Conservation (phyloP, 2,329 filamentous ascomycete genomes). For the Colletotrichum melonis region DNA sequence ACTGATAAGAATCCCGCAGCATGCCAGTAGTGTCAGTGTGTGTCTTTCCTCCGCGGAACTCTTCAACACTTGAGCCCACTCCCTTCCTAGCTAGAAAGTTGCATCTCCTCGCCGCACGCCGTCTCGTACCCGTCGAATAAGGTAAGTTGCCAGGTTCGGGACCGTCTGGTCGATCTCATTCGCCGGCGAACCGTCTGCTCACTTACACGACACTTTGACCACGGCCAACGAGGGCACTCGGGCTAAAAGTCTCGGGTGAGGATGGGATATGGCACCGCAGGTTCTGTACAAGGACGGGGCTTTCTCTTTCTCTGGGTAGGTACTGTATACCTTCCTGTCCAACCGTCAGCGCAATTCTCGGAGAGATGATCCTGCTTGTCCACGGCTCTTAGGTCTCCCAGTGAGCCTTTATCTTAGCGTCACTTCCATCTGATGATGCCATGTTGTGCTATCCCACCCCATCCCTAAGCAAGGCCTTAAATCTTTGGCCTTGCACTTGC, state of each 20-base stretch:
- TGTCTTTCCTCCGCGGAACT: slow-evolving; percentile 26
- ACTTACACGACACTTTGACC: background rate
- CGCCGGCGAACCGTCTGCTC: background rate
- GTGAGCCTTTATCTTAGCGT: background rate
- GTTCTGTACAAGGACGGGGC: background rate
- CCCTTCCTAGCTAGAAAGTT: slow-evolving; percentile 35
- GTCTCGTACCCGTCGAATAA: background rate
- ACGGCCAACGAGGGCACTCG: background rate
- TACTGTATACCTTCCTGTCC: too few species aligned
- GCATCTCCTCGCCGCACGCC: slow-evolving; percentile 44
- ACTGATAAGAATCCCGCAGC: slow-evolving; percentile 28
- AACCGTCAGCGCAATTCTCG: background rate
- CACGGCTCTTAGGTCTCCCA: background rate
- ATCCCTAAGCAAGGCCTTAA: background rate
- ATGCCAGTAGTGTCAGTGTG: background rate
- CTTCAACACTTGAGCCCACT: background rate
- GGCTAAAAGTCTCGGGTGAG: background rate
- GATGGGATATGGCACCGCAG: background rate
- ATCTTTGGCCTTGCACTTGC: background rate
- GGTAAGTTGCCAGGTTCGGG: background rate
- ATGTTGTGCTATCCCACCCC: background rate
- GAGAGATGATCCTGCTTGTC: background rate
- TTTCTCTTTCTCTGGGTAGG: background rate
- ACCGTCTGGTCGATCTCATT: background rate
- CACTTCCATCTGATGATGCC: background rate